phyloP scores from a whole-genome alignment of 352 stramenopile genomes.

The Globisporangium carolinianum region DNA sequence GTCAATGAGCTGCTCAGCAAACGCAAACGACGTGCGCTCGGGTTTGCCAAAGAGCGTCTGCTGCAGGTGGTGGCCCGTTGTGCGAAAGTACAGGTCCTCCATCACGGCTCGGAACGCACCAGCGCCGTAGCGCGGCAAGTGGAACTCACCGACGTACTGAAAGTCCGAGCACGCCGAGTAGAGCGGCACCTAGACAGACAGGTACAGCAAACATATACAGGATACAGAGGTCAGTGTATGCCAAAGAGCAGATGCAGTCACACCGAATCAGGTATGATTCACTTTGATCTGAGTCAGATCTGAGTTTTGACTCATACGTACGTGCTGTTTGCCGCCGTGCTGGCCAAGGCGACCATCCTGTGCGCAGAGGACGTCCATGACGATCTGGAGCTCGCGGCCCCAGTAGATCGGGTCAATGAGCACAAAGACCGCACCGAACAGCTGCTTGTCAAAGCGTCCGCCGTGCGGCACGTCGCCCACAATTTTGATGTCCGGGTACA shows the following conservation, averaged over 20 bases:
- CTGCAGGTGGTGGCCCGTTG: conserved; percentile 64
- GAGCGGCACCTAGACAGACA: conserved; percentile 24
- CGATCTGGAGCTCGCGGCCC: conserved; percentile 49
- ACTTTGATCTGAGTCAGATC: too few relatives aligned
- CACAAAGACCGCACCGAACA: conserved; percentile 44
- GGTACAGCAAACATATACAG: too few relatives aligned
- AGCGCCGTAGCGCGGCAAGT: conserved; percentile 73
- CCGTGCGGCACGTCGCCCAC: conserved; percentile 12
- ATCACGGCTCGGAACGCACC: conserved; percentile 75
- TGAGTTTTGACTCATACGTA: conserved; percentile 1
- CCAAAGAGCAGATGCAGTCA: too few relatives aligned
- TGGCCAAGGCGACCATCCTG: conserved; percentile 31
- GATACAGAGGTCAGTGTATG: too few relatives aligned
- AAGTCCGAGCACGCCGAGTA: conserved; percentile 87
- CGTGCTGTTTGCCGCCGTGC: conserved; percentile 23
- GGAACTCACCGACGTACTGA: conserved; percentile 83
- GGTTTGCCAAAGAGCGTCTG: conserved; percentile 80
- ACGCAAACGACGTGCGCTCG: conserved; percentile 65
- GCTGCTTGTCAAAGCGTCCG: conserved; percentile 28
- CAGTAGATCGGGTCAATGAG: conserved; percentile 58
- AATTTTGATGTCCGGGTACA: conserved; percentile 80
- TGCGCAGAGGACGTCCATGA: conserved; percentile 46
- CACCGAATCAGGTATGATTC: too few relatives aligned
- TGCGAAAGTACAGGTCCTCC: conserved; percentile 67
- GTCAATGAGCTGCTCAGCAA: conserved; percentile 73